Conservation (phyloP, 2,329 filamentous ascomycete species). For the Talaromyces sp. region DNA sequence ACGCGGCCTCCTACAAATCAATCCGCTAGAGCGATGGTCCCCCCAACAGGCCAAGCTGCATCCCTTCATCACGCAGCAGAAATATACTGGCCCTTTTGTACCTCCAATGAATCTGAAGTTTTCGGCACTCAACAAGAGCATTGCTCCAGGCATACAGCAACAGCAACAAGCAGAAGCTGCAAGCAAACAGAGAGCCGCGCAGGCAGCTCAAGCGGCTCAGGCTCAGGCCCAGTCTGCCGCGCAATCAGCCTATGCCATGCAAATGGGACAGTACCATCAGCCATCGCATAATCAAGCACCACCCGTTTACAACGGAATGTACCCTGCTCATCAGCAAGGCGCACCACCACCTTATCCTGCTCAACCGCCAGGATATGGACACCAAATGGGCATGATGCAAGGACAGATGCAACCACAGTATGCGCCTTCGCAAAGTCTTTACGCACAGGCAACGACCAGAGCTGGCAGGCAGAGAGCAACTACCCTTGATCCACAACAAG, state of each 20-base stretch:
- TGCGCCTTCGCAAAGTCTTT: slow-evolving; percentile 68
- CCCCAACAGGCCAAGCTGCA: slow-evolving; percentile 96
- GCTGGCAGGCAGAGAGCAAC: slow-evolving; percentile 84
- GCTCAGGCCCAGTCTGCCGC: slow-evolving; percentile 65
- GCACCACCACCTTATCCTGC: slow-evolving; percentile 77
- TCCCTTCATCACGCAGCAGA: slow-evolving; percentile 97
- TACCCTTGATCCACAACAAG: slow-evolving; percentile 93
- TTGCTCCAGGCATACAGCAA: slow-evolving; percentile 89
- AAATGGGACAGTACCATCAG: slow-evolving; percentile 57
- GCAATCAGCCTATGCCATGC: slow-evolving; percentile 67
- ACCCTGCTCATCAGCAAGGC: slow-evolving; percentile 64
- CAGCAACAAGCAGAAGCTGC: slow-evolving; percentile 92
- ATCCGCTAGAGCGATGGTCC: slow-evolving; percentile 94
- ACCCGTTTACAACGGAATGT: slow-evolving; percentile 79
- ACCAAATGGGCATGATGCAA: slow-evolving; percentile 68
- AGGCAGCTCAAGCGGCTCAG: slow-evolving; percentile 51
- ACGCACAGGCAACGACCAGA: slow-evolving; percentile 72
- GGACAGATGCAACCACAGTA: slow-evolving; percentile 69
- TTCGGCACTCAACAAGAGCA: slow-evolving; percentile 78
- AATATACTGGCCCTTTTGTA: slow-evolving; percentile 93
- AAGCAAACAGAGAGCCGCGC: slow-evolving; percentile 79
- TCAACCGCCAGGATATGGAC: slow-evolving; percentile 68
- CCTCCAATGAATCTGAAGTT: slow-evolving; percentile 96
- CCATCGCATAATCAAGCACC: slow-evolving; percentile 52
- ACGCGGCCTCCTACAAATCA: slow-evolving; percentile 86